Percentiles rank a stretch among this genome's conserved stretches.
Conservation (phyloP, 2,329 filamentous ascomycete genomes). For the Stenocarpella maydis region DNA sequence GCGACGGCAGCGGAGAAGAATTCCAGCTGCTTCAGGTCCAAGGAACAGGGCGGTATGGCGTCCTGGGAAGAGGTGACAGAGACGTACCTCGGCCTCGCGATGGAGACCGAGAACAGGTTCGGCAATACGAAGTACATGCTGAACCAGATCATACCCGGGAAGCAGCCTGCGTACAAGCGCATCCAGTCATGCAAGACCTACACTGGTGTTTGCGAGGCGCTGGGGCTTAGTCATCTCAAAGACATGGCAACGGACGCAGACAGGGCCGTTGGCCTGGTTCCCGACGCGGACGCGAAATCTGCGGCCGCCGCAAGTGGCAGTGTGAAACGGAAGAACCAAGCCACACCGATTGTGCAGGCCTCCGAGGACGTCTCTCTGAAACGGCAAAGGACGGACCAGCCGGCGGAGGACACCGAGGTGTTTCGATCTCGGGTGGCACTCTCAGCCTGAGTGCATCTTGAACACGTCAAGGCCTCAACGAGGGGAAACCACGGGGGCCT, state of each 20-base stretch:
- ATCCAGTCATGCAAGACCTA: conserved; percentile 77
- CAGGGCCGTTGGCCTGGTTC: conserved; percentile 65
- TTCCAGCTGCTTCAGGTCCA: conserved; percentile 81
- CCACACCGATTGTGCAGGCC: background rate
- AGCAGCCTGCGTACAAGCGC: conserved; percentile 67
- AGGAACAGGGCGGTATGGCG: conserved; percentile 73
- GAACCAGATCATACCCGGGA: conserved; percentile 85
- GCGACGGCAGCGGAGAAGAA: conserved; percentile 92
- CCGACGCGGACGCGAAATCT: conserved; percentile 49
- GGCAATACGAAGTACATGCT: conserved; percentile 95
- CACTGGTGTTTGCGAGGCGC: conserved; percentile 67
- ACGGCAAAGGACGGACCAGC: conserved; percentile 9
- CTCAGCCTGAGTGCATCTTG: conserved; percentile 3
- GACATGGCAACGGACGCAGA: conserved; percentile 73
- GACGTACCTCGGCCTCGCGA: conserved; percentile 74
- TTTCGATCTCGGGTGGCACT: conserved; percentile 29
- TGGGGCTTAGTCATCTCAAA: conserved; percentile 71
- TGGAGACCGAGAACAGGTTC: conserved; percentile 85
- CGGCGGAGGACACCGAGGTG: background rate
- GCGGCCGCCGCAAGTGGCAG: background rate
- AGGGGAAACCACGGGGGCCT: background rate
- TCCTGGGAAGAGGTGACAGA: conserved; percentile 81
- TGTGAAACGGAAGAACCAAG: conserved; percentile 25
- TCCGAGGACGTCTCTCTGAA: conserved; percentile 20
- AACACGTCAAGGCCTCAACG: background rate